Evolutionary conservation across 2,329 filamentous ascomycete species (phyloP), one percentile per base, ranked within the genome.

Genomic region (Orbilia brochopaga): DNA sequence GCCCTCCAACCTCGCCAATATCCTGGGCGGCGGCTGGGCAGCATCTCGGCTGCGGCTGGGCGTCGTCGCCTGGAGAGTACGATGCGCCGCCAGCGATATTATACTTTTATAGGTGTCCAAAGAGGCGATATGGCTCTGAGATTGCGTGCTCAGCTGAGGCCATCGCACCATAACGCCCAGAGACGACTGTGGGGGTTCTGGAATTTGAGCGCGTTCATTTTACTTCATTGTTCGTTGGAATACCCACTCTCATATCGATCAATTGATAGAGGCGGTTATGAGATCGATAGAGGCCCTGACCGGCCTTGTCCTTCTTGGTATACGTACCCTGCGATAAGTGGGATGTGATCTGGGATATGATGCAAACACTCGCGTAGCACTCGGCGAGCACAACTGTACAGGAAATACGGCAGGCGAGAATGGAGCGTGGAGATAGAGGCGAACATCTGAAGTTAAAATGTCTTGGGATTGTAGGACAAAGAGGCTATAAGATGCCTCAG

Each of bases 141-240:
- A 69, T 69, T 37, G 65, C 65, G 65, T 69, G 65, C 65, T 69
- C 15, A 23, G 44, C 40, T 53, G 42, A 48, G 17, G 1, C 21
- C 59, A 69, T 69, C 42, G 56, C 65, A 69, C 57, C 65, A 69
- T 66, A 19, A 17, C n/a, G 65, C 65, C 65, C 58, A 69, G n/a
- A 50, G 24, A 32, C n/a, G n/a, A n/a, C n/a, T n/a, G n/a, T n/a
- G 50, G 56, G 32, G 44, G 53, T 48, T 54, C 63, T 61, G 17
- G 55, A 60, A 42, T 13, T 13, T 42, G 13, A 17, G 37, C 2
- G 15, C 3, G 11, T 17, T 42, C 32, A 13, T 13, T 42, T 42
- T 15, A 13, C 13, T 2, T 42, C 15, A 4, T 15, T 17, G 3
- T 17, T 13, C 37, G 13, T 15, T 17, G 2, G n/a, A 13, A 42